Evolutionary conservation across 805 yeast genomes (phyloP), one percentile per base, ranked within the genome.

Genomic region (Grigorovia transvaalensis): DNA sequence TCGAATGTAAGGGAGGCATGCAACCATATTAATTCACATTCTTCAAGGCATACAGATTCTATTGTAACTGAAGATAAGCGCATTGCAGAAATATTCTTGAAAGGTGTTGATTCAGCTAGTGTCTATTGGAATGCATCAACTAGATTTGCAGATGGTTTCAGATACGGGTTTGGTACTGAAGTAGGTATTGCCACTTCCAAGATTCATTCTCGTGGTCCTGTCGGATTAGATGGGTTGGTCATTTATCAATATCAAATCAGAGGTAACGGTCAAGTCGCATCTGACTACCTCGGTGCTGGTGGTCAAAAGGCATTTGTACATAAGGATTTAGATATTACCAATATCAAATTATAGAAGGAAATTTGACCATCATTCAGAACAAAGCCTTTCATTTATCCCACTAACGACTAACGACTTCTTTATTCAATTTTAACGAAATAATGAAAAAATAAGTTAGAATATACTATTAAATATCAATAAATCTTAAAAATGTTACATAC

Each of bases 131-230:
- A 93, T 65, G 91, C 95, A 48, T 86, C 96, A 19, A 88, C 98
- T 9, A 76, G 99, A 64, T 93, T 93, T 71, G 98, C 99, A 7
- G 99, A 93, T 69, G 99, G 99, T 2, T 93, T 88, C 76, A 79
- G 99, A 66, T 93, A 91, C 64, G 99, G 99, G 0, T 93, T 95
- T 66, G 99, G 99, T 50, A 85, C 99, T 6, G 99, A 93, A 69
- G 99, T 93, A 17, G 99, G 99, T 40, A 91, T 93, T 54, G 85
- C 96, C 48, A 93, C 99, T 46, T 90, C 91, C 65, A 93, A 93
- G 68, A 88, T 93, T 56, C 99, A 93, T 66, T 96, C 99, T 9
- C 79, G 99, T 62, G 99, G 99, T 1, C 99, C 99, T 15, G 98
- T 93, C 38, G 99, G 99, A 2, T 75, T 93, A 35, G 99, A 93